These are phyloP conservation scores for Aspergillus pseudotamarii DNA, from an alignment of 2,329 filamentous ascomycete species.

Conservation along the genomic window DNA sequence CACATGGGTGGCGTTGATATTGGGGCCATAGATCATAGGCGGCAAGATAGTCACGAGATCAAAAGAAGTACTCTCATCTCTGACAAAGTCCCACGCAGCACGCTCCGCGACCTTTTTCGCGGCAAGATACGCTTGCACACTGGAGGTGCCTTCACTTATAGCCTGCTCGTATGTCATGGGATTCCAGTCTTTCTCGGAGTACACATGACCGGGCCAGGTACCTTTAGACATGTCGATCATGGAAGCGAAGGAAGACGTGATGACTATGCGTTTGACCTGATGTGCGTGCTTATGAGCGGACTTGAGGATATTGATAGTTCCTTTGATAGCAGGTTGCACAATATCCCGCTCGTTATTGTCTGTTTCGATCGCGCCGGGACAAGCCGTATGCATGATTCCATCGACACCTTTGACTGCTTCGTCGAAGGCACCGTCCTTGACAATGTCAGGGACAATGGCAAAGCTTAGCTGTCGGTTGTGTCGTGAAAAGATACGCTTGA, in stretches of 20 bases:
- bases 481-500: background rate
- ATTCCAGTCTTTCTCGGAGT: too few species aligned
- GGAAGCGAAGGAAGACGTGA: background rate
- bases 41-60: background rate
- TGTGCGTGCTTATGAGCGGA: background rate
- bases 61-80: background rate
- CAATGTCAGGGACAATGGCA: background rate
- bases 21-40: background rate
- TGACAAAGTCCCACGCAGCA: background rate
- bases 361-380: background rate
- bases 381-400: background rate
- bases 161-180: too few species aligned
- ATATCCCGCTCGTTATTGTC: background rate
- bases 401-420: background rate
- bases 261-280: background rate
- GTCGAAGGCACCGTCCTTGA: background rate
- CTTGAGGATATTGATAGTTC: background rate
- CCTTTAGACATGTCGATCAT: background rate
- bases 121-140: background rate
- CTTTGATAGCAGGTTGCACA: background rate
- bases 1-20: background rate
- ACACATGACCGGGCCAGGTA: too few species aligned
- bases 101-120: background rate
- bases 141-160: background rate
- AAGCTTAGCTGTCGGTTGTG: background rate